Evolutionary conservation across 2,329 filamentous ascomycete genomes (phyloP).

Genomic region (Penicillium palitans): DNA sequence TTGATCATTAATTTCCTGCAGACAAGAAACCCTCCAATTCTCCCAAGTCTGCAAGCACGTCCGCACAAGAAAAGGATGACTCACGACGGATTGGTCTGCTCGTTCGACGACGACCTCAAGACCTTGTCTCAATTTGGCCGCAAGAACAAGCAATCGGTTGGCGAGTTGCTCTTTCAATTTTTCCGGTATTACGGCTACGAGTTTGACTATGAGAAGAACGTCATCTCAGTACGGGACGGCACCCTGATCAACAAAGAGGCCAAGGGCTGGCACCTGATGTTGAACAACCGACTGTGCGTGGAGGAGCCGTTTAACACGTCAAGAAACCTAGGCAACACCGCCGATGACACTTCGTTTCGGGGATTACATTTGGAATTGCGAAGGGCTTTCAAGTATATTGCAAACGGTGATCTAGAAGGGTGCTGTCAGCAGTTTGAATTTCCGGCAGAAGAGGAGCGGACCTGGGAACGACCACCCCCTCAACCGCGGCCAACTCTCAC

Average conservation of each 20-base stretch:
- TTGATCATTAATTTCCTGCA: slow-evolving; percentile 97
- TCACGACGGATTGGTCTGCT: slow-evolving; percentile 66
- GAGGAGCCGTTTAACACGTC: slow-evolving; percentile 93
- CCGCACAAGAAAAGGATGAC: slow-evolving; percentile 62
- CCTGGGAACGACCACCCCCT: slow-evolving; percentile 57
- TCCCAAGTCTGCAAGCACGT: slow-evolving; percentile 81
- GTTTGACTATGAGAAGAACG: slow-evolving; percentile 81
- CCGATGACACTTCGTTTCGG: slow-evolving; percentile 89
- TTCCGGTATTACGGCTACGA: slow-evolving; percentile 95
- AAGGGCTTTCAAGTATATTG: slow-evolving; percentile 79
- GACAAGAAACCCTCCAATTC: slow-evolving; percentile 75
- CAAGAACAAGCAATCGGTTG: slow-evolving; percentile 77
- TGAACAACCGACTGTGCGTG: slow-evolving; percentile 85
- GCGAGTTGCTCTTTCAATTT: slow-evolving; percentile 89
- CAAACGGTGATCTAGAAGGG: slow-evolving; percentile 73
- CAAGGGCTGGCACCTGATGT: slow-evolving; percentile 80
- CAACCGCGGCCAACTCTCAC: slow-evolving; percentile 58
- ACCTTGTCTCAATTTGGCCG: slow-evolving; percentile 71
- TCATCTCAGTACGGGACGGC: slow-evolving; percentile 81
- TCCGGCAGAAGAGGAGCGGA: slow-evolving; percentile 72
- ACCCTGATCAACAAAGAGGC: slow-evolving; percentile 75
- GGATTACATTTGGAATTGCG: slow-evolving; percentile 88
- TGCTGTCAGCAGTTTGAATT: slow-evolving; percentile 87
- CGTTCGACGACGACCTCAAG: slow-evolving; percentile 84
- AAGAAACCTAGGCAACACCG: slow-evolving; percentile 92